Conservation (phyloP, 345 rosid genomes). For the Physaria fendleri region DNA sequence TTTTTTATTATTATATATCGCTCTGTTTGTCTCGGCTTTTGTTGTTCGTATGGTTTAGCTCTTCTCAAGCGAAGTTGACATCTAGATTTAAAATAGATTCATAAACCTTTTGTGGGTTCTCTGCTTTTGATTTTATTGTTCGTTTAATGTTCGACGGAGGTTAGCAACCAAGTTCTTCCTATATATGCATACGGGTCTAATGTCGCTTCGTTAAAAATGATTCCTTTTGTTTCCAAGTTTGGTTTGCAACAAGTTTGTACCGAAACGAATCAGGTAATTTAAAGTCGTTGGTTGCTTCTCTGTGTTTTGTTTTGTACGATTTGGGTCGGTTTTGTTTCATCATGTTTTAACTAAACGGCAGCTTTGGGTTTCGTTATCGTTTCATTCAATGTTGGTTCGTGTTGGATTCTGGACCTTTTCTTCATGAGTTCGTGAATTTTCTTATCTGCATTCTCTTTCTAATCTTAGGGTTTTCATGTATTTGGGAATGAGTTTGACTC, state of each 20-base stretch:
- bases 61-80: constrained; percentile 26
- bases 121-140: constrained; percentile 15
- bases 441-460: background rate
- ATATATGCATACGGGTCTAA: constrained; percentile 3
- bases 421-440: background rate
- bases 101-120: constrained; percentile 17
- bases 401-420: background rate
- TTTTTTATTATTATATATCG: background rate
- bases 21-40: constrained; percentile 14
- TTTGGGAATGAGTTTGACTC: background rate
- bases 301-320: constrained; percentile 11
- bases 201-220: constrained; percentile 7
- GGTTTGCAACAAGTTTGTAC: background rate
- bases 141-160: constrained; percentile 44
- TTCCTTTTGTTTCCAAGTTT: background rate
- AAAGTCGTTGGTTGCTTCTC: background rate
- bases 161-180: constrained; percentile 14
- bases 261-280: constrained; percentile 6
- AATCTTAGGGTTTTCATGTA: background rate
- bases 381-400: background rate
- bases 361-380: background rate
- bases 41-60: constrained; percentile 21
- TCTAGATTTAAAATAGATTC: constrained; percentile 29
- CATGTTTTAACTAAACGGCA: background rate
- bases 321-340: background rate